These are phyloP conservation scores for Gymnopilus junonius DNA, from an alignment of 768 basidiomycete genomes.

Conservation along the genomic window DNA sequence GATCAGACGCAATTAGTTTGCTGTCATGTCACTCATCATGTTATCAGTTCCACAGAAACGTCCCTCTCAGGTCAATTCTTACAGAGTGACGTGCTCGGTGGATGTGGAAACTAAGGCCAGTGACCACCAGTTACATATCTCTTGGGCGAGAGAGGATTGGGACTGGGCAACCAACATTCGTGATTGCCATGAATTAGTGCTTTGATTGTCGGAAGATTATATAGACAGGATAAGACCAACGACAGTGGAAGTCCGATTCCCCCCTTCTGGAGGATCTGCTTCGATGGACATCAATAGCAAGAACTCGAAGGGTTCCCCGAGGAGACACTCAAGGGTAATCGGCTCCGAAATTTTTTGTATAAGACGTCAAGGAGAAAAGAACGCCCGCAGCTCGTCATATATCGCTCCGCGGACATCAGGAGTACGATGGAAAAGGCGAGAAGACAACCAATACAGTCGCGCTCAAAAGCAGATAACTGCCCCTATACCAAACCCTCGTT, in stretches of 20 bases:
- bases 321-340: constrained; percentile 17
- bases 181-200: background rate
- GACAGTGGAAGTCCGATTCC: background rate
- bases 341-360: constrained; percentile 21
- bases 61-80: background rate
- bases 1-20: constrained; percentile 40
- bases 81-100: background rate
- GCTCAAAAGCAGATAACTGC: background rate
- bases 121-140: background rate
- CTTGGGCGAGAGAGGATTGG: background rate
- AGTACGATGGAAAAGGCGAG: background rate
- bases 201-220: background rate
- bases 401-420: constrained; percentile 23
- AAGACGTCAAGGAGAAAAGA: constrained; percentile 6
- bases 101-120: background rate
- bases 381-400: constrained; percentile 2
- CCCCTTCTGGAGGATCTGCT: background rate
- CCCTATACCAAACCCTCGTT: background rate
- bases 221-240: background rate
- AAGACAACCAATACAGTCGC: background rate
- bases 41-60: constrained; percentile 5
- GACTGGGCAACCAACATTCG: background rate
- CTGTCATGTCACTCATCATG: constrained; percentile 49
- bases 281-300: background rate
- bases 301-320: constrained; percentile 10